A percentile compares a stretch with the other conserved stretches of the same genome.
Evolutionary conservation across 495 filamentous ascomycete genomes (phyloP).

Genomic region (Penicillium riverlandense): DNA sequence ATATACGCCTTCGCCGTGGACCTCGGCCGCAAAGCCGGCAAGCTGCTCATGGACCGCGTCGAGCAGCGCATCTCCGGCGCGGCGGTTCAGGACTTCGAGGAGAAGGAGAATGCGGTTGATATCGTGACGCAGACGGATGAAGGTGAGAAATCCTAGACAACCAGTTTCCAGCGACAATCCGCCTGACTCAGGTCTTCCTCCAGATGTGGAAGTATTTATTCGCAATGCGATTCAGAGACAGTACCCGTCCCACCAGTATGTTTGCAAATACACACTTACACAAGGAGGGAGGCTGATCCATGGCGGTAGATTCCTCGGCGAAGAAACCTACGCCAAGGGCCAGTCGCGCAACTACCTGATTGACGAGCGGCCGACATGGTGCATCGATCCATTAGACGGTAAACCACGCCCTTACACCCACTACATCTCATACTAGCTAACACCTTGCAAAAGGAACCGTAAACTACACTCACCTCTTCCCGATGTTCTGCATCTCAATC

Average conservation of each 20-base stretch:
- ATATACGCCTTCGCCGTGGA: conserved; percentile 60
- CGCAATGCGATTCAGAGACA: conserved; percentile 42
- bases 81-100: conserved; percentile 19
- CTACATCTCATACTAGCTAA: not conserved
- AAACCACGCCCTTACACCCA: not conserved
- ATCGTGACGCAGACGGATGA: conserved; percentile 66
- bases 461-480: conserved; percentile 66
- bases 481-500: conserved; percentile 67
- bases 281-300: not conserved
- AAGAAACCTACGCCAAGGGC: conserved; percentile 61
- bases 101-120: conserved; percentile 64
- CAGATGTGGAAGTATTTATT: conserved; percentile 63
- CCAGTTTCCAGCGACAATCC: not conserved
- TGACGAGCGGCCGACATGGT: conserved; percentile 55
- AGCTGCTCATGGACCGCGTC: conserved; percentile 46
- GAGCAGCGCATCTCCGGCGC: conserved; percentile 31
- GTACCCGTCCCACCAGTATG: conserved; percentile 58
- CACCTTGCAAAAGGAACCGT: conserved; percentile 41
- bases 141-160: conserved; percentile 32
- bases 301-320: conserved; percentile 54
- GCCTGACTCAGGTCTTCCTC: not conserved
- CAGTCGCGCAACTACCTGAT: conserved; percentile 55
- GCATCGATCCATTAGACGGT: conserved; percentile 62
- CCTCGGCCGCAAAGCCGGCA: conserved; percentile 56
- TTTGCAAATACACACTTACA: too few relatives aligned